These are phyloP conservation scores for Colletotrichum chrysophilum DNA, from an alignment of 2,329 filamentous ascomycete species.

Conservation along the genomic window DNA sequence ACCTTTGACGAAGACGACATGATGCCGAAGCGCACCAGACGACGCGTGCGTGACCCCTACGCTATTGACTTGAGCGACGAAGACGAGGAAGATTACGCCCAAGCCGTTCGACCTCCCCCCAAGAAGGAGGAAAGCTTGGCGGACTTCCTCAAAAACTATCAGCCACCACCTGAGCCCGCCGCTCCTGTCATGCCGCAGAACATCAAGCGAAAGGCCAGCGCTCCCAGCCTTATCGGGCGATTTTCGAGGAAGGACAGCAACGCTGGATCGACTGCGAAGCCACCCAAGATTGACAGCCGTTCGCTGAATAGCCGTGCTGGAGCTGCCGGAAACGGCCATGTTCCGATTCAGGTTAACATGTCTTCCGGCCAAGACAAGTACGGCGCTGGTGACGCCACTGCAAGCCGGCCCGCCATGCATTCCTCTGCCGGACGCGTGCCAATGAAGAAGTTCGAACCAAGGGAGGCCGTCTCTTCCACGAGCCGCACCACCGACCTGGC, in stretches of 20 bases:
- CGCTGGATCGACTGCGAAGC: slow-evolving; percentile 27
- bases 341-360: slow-evolving; percentile 59
- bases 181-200: slow-evolving; percentile 34
- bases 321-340: slow-evolving; percentile 43
- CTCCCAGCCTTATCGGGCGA: slow-evolving; percentile 66
- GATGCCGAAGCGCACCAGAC: slow-evolving; percentile 75
- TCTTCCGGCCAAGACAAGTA: slow-evolving; percentile 51
- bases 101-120: slow-evolving; percentile 42
- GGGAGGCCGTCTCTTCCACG: slow-evolving; percentile 50
- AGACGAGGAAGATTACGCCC: slow-evolving; percentile 58
- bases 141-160: slow-evolving; percentile 74
- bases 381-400: slow-evolving; percentile 31
- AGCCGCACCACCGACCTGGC: slow-evolving; percentile 71
- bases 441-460: slow-evolving; percentile 64
- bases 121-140: slow-evolving; percentile 71
- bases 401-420: slow-evolving; percentile 8
- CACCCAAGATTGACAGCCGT: slow-evolving; percentile 35
- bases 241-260: slow-evolving; percentile 49
- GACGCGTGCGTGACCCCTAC: slow-evolving; percentile 86
- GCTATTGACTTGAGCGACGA: slow-evolving; percentile 85
- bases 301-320: slow-evolving; percentile 46
- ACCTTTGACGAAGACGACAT: slow-evolving; percentile 56
- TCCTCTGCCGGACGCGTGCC: slow-evolving; percentile 47
- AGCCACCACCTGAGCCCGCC: slow-evolving; percentile 64
- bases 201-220: slow-evolving; percentile 67